Percentiles rank a stretch among this genome's conserved stretches.
Conservation (phyloP, 257 asterid species). For the Eustoma russellianum region DNA sequence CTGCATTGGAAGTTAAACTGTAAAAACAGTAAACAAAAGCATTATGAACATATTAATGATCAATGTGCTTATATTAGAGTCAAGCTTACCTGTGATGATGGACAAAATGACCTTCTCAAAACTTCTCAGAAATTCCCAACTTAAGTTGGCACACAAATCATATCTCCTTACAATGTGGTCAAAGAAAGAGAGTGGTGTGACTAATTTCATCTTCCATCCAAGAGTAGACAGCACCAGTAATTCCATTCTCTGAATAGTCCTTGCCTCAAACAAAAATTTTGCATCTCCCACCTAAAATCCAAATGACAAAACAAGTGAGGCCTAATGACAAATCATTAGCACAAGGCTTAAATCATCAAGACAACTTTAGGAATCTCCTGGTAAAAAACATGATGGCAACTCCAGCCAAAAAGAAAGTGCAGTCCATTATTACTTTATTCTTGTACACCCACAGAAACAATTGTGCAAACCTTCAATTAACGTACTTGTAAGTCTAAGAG, state of each 20-base stretch:
- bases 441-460: no score
- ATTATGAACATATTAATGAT: background rate
- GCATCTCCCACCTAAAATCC: conserved; percentile 53
- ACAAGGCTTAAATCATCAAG: no score
- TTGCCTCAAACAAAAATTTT: conserved; percentile 65
- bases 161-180: conserved; percentile 84
- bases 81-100: conserved; percentile 48
- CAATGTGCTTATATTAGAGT: background rate
- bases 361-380: no score
- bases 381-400: no score
- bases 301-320: conserved; percentile 9
- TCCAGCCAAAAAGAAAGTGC: no score
- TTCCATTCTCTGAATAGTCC: conserved; percentile 89
- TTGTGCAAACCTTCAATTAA: background rate
- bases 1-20: conserved; percentile 24
- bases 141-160: conserved; percentile 36
- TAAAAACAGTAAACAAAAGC: background rate
- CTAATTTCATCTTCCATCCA: conserved; percentile 79
- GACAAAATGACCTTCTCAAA: conserved; percentile 58
- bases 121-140: conserved; percentile 50
- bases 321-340: no score
- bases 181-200: conserved; percentile 70
- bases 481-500: conserved; percentile 81
- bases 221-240: conserved; percentile 65
- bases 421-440: no score